Conservation (phyloP, 768 basidiomycete species). For the Roridomyces roridus region DNA sequence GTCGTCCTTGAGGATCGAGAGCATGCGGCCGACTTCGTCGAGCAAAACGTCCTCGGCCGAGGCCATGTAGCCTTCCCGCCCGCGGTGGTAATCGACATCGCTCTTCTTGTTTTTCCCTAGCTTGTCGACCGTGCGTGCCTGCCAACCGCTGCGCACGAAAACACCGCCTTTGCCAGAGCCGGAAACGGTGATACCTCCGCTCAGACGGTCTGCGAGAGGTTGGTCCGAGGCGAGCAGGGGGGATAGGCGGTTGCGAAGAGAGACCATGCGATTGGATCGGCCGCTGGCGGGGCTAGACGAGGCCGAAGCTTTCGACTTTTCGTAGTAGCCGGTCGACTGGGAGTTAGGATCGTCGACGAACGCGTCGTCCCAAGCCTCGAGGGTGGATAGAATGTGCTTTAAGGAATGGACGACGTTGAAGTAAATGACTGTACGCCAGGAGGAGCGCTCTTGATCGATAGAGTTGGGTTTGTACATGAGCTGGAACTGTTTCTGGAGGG, state of each 20-base stretch:
- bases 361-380: slow-evolving; percentile 67
- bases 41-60: slow-evolving; percentile 59
- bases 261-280: slow-evolving; percentile 46
- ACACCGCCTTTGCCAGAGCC: slow-evolving; percentile 80
- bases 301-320: slow-evolving; percentile 23
- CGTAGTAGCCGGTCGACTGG: slow-evolving; percentile 18
- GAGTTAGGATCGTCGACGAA: slow-evolving; percentile 53
- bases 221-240: slow-evolving; percentile 67
- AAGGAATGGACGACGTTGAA: slow-evolving; percentile 78
- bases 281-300: slow-evolving; percentile 31
- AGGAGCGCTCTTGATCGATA: slow-evolving; percentile 69
- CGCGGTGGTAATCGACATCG: slow-evolving; percentile 38
- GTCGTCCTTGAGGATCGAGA: slow-evolving; percentile 65
- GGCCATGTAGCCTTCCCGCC: slow-evolving; percentile 36
- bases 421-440: slow-evolving; percentile 78
- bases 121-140: slow-evolving; percentile 68
- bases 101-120: slow-evolving; percentile 46
- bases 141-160: slow-evolving; percentile 84
- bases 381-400: slow-evolving; percentile 68
- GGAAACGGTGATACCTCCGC: slow-evolving; percentile 73
- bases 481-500: slow-evolving; percentile 80
- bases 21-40: slow-evolving; percentile 64
- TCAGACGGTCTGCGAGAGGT: slow-evolving; percentile 72
- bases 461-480: slow-evolving; percentile 80
- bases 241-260: slow-evolving; percentile 63